A percentile compares a stretch with the other conserved stretches of the same genome.
phyloP scores from a whole-genome alignment of 176 grass and related monocot genomes.

The Triticum urartu region DNA sequence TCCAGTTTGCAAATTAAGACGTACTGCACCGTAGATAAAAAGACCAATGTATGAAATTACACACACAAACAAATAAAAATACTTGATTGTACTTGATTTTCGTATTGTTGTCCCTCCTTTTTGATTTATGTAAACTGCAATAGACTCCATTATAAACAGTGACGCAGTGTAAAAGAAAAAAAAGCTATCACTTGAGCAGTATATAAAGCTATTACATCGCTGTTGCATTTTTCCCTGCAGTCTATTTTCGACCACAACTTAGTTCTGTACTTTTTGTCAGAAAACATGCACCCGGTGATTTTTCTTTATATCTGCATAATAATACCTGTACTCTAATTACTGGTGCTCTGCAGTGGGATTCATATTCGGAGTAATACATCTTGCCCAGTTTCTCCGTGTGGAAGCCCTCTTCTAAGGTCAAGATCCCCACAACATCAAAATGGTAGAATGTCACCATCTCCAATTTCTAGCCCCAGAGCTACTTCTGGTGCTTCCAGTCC shows the following conservation, averaged over 20 bases:
- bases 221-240: constrained; percentile 1
- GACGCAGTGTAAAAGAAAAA: neutral
- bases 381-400: constrained; percentile 92
- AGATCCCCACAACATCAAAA: constrained; percentile 80
- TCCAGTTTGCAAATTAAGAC: neutral
- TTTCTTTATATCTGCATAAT: constrained; percentile 31
- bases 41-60: neutral
- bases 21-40: neutral
- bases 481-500: constrained; percentile 91
- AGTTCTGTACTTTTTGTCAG: neutral
- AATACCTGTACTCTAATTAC: constrained; percentile 1
- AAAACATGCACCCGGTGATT: neutral
- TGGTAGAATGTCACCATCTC: constrained; percentile 89
- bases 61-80: neutral
- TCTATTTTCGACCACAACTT: constrained; percentile 12
- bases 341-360: constrained; percentile 65
- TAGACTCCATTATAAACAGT: neutral
- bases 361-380: constrained; percentile 84
- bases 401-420: constrained; percentile 79
- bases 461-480: constrained; percentile 91
- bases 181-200: neutral
- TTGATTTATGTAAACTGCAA: constrained; percentile 17
- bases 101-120: neutral
- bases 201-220: neutral
- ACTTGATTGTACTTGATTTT: neutral